These are phyloP conservation scores for Cyanophora paradoxa DNA, from an alignment of 78 protist genomes.

Conservation along the genomic window DNA sequence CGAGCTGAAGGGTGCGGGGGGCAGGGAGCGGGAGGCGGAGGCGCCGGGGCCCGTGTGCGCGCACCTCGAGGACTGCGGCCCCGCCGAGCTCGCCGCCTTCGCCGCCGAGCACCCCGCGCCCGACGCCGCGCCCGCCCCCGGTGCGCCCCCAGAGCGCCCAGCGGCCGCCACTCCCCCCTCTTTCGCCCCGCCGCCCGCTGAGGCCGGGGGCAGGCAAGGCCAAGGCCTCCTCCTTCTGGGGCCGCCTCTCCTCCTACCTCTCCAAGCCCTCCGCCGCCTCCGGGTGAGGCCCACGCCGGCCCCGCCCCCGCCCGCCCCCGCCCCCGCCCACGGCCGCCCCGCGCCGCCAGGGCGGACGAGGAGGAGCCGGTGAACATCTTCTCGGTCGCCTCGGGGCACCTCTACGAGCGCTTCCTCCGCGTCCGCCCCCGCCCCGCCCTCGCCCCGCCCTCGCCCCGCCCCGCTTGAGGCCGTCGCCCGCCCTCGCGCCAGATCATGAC, in stretches of 20 bases:
- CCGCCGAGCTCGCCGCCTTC: too few relatives aligned
- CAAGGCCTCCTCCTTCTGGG: too few relatives aligned
- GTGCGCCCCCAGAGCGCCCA: too few relatives aligned
- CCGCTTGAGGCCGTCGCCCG: not conserved
- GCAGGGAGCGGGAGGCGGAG: too few relatives aligned
- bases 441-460: not conserved
- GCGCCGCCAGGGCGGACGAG: too few relatives aligned
- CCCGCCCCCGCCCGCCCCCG: not conserved
- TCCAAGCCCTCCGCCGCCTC: too few relatives aligned
- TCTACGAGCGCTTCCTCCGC: constrained; percentile 85
- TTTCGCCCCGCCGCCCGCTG: not conserved
- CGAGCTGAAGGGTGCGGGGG: too few relatives aligned
- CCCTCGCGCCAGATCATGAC: constrained; percentile 92
- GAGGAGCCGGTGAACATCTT: constrained; percentile 82
- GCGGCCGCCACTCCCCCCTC: too few relatives aligned
- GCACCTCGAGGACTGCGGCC: not conserved
- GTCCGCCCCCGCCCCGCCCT: not conserved
- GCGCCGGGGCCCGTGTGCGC: not conserved
- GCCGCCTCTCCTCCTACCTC: too few relatives aligned
- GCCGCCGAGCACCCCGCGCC: too few relatives aligned
- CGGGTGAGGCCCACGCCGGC: not conserved
- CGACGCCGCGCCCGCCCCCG: too few relatives aligned
- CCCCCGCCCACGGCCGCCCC: too few relatives aligned
- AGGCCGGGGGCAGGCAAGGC: not conserved
- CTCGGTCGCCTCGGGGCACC: constrained; percentile 93